Evolutionary conservation across 305 asterid species (phyloP), one percentile per base, ranked within the genome.

Genomic region (Fraxinus angustifolia): DNA sequence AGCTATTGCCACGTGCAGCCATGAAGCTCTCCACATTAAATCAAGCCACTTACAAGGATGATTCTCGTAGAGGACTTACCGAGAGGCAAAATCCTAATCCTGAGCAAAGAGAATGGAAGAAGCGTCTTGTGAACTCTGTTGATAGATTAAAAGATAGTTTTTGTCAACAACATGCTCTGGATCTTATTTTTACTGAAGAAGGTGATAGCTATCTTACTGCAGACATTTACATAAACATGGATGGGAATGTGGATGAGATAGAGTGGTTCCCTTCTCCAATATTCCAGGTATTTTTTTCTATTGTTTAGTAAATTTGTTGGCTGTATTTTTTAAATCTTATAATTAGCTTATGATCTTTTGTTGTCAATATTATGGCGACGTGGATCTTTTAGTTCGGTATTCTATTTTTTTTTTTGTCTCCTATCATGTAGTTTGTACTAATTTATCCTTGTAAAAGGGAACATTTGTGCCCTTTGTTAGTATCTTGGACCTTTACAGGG

Each of bases 21-120:
- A 90, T 91, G 97, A 96, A 94, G 90, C 96, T 96, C 78, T 82
- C 93, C 80, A 93, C 97, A 58, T 74, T 87, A 80, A 90, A 81
- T 84, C 96, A 88, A 83, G 85, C 88, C 78, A 90, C 70, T 85
- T 82, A 83, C 87, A 90, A 86, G 86, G 98, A 93, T 78, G 99
- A 96, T 80, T 77, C 85, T 87, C 97, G 95, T 72, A 89, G 96
- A 90, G 90, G 95, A 88, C 89, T 92, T 78, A 76, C 90, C 65
- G 98, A 94, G 73, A 91, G 98, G 86, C 99, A 94, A 85, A 94
- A 88, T 75, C 98, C 98, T 73, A 90, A 93, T 79, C 99, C 98
- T 72, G 99, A 96, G 89, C 99, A 92, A 84, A 93, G 98, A 90
- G 99, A 96, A 84, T 96, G 98, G 98, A 96, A 91, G 89, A 93